Conservation (phyloP, 164 flowering plant genomes). For the Magnolia kwangsiensis region DNA sequence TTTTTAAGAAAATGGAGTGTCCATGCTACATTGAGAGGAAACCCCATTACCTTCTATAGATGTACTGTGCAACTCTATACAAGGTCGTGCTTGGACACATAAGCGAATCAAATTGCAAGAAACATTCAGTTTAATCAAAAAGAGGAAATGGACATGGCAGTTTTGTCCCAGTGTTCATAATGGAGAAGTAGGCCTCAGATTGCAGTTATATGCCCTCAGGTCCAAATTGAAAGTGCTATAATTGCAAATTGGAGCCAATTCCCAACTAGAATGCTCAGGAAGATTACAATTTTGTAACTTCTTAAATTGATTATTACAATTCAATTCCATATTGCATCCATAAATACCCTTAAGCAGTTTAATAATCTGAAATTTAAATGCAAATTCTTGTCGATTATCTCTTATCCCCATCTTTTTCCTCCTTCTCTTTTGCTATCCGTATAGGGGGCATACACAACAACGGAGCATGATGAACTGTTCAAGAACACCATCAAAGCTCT, state of each 20-base stretch:
- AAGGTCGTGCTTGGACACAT: no score
- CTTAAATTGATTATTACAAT: no score
- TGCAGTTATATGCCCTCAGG: no score
- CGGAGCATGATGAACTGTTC: conserved; percentile 13
- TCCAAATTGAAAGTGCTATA: background rate
- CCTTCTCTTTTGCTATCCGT: background rate
- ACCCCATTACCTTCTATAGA: no score
- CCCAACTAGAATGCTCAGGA: background rate
- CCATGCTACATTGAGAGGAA: no score
- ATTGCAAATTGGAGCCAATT: background rate
- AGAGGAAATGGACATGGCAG: no score
- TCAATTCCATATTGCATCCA: background rate
- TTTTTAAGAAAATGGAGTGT: background rate
- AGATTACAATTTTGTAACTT: background rate
- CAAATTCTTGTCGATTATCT: background rate
- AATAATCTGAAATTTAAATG: background rate
- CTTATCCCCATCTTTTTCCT: background rate
- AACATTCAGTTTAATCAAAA: no score
- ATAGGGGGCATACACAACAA: conserved; percentile 19
- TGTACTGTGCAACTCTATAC: no score
- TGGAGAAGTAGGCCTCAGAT: no score
- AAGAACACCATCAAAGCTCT: conserved; percentile 22
- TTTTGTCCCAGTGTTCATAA: no score
- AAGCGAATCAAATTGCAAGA: no score
- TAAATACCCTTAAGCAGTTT: background rate